Evolutionary conservation across 768 basidiomycete species (phyloP).

Genomic region (Amanita rimosa): DNA sequence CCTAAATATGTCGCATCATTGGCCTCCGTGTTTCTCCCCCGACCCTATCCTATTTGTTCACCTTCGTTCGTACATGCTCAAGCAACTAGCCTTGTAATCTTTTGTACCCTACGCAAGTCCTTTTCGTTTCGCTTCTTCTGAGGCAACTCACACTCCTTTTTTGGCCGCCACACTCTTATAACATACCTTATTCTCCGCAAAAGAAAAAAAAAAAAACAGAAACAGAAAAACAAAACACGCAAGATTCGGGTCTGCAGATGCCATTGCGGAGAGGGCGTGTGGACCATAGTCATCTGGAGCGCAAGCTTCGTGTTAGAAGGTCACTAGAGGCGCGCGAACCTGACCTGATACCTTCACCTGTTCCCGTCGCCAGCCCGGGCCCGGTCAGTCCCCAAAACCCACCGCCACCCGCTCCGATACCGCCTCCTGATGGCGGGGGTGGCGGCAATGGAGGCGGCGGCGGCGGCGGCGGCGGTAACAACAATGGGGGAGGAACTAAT

Average conservation of each 20-base stretch:
- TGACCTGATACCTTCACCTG: not conserved
- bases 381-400: not conserved
- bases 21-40: not conserved
- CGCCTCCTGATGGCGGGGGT: not conserved
- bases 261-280: not conserved
- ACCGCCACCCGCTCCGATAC: not conserved
- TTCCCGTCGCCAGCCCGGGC: not conserved
- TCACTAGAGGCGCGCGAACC: not conserved
- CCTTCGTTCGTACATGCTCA: not conserved
- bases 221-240: too few species aligned
- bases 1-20: not conserved
- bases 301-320: not conserved
- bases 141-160: not conserved
- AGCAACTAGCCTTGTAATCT: not conserved
- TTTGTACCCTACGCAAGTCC: not conserved
- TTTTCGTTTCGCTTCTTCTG: not conserved
- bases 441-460: conserved; percentile 2
- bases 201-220: too few species aligned
- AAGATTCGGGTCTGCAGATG: not conserved
- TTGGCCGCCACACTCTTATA: not conserved
- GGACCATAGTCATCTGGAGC: not conserved
- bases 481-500: not conserved
- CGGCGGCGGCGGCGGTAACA: not conserved
- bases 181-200: not conserved
- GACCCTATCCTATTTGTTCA: not conserved